Base-by-base conservation (phyloP, 495 filamentous ascomycete species). In the Tuber microsphaerosporum region DNA sequence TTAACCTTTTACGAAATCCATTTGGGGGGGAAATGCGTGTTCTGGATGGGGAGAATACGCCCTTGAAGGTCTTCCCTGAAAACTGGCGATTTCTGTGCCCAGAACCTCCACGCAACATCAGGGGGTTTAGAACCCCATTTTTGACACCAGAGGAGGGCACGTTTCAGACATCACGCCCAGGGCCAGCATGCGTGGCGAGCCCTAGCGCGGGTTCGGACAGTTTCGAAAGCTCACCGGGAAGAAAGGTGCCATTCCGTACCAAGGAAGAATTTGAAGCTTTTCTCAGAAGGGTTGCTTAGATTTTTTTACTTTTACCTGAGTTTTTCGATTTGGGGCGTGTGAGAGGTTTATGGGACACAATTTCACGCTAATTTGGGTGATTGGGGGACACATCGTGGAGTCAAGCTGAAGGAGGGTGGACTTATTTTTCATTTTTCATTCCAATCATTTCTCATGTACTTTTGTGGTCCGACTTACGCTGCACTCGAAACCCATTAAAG, bases 261-360 rank as follows among this genome's bases (percentile, higher is more conserved):
- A 80, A 65, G 46, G 79, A 80, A 68, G 79, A 81, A 69, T 80
- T 75, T 34, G 79, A 81, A 69, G 79, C 79, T 0, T 81, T 81
- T 76, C 80, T 81, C 41, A 68, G 78, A 68, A 61, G 79, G 26
- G 65, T 80, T 71, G 77, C 75, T 31, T 81, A 79, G 61, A 46
- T 16, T 26, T n/a, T 22, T 41, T 19, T 26, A 46, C 70, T 56
- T 12, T 37, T 78, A 2, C 20, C 34, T 56, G 31, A 16, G 26
- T 34, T 56, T 45, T 17, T 48, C 71, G 51, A 44, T 4, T 46
- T 72, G 39, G 31, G 71, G 39, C 69, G 71, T 51, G 20, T 51
- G 20, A 26, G 44, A 44, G 70, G 14, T 16, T 16, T 48, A 31
- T 42, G 26, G 70, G 20, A 19, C n/a, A 31, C 17, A 16, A 71